Evolutionary conservation across 2,329 filamentous ascomycete species (phyloP).

Genomic region (Purpureocillium lavendulum): DNA sequence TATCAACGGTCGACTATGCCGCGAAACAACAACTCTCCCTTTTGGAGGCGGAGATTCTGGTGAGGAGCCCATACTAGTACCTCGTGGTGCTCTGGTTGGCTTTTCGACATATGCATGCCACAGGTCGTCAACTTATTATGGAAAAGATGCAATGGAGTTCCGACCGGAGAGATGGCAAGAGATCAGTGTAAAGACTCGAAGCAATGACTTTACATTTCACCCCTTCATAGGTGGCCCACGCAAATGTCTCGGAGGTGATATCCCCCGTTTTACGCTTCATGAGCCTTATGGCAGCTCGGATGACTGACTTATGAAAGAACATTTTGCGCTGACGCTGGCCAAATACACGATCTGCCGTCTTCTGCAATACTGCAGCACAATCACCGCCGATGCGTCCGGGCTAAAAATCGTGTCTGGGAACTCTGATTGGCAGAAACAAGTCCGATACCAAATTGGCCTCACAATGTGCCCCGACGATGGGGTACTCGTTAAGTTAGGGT

Average conservation of each 20-base stretch:
- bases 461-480: too few species aligned
- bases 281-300: not conserved
- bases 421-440: slow-evolving; percentile 4
- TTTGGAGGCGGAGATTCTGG: too few species aligned
- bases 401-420: not conserved
- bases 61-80: too few species aligned
- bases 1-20: slow-evolving; percentile 6
- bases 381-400: not conserved
- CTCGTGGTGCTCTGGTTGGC: too few species aligned
- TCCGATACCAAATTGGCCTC: slow-evolving; percentile 4
- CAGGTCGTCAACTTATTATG: too few species aligned
- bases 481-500: too few species aligned
- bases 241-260: slow-evolving; percentile 7
- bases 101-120: too few species aligned
- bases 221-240: slow-evolving; percentile 6
- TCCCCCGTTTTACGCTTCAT: not conserved
- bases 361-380: slow-evolving; percentile 4
- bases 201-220: slow-evolving; percentile 5
- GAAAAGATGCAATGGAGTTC: too few species aligned
- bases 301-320: slow-evolving; percentile 5
- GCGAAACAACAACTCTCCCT: not conserved
- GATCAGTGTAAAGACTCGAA: slow-evolving; percentile 1
- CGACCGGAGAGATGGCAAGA: too few species aligned
- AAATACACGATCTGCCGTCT: slow-evolving; percentile 8
- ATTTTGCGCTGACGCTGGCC: slow-evolving; percentile 5